Base-by-base conservation (phyloP, 129 eudicot species). In the Flaveria ramosissima region DNA sequence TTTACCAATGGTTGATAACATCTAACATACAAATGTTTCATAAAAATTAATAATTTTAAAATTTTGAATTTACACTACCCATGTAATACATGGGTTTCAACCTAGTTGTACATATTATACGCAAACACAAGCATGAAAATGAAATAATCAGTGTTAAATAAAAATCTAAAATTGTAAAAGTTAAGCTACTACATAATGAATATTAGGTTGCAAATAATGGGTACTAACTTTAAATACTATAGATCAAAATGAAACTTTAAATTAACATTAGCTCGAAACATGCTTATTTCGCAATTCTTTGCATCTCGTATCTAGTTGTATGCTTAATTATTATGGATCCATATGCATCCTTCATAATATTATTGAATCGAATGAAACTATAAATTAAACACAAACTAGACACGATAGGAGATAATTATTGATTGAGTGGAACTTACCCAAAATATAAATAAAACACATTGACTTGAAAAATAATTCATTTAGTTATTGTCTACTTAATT, bases 341-440 rank as follows among this genome's bases (percentile, higher is more conserved):
- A 77, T 68, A 69, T 76, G 80, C 73, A 65, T 9, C 26, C 51
- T 53, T 36, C 68, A 32, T 47, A 8, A 66, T 66, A 51, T 76
- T 27, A 76, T 68, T 60, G 48, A 59, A 42, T 55, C 24, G 75
- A 41, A 77, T 77, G 70, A 77, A 68, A 68, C 15, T 55, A 68
- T 23, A 77, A 75, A 72, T 32, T 65, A 62, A 63, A 75, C 79
- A n/a, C 73, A 76, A 65, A 41, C 62, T 63, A 20, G 14, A 20
- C 55, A 55, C 39, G 68, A 61, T 46, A 62, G 17, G 41, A 19
- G 51, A 63, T 30, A 57, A 21, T 20, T 20, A 57, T 57, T 21
- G 64, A 3, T 57, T 36, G 41, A 62, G 20, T 46, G 63, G 64
- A 65, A 75, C 39, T 50, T 75, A 26, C 69, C 70, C 75, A 56